Percentiles rank a stretch among this genome's conserved stretches.
These are phyloP conservation scores for Geosmithia flava DNA, from an alignment of 2,329 filamentous ascomycete species.

Conservation along the genomic window DNA sequence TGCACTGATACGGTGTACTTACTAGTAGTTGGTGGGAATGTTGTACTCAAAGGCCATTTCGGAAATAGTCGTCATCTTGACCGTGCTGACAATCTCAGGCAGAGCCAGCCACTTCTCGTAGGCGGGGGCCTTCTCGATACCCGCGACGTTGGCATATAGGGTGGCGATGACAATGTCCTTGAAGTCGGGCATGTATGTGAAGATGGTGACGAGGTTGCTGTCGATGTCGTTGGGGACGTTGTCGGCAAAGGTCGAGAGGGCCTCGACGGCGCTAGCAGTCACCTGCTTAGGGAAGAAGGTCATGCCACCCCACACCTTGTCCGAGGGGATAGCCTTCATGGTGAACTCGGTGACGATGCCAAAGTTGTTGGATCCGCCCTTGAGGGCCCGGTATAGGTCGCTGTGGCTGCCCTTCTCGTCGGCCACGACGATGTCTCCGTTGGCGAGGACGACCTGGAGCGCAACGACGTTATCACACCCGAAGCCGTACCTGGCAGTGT, in stretches of 20 bases:
- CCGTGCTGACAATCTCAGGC: background rate
- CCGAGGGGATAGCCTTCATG: conserved; percentile 1
- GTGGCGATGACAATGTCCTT: background rate
- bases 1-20: too few relatives aligned
- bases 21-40: background rate
- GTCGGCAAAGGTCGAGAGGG: background rate
- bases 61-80: background rate
- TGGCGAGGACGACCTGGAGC: conserved; percentile 34
- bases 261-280: background rate
- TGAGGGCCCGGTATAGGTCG: conserved; percentile 6
- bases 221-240: background rate
- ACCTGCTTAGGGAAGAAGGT: background rate
- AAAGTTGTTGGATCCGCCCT: conserved; percentile 8
- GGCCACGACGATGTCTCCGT: conserved; percentile 29
- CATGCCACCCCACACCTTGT: conserved; percentile 1
- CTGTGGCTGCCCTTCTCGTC: conserved; percentile 8
- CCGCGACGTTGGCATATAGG: background rate
- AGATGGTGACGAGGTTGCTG: background rate
- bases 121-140: background rate
- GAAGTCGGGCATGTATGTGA: background rate
- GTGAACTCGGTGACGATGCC: conserved; percentile 17
- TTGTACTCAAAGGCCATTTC: background rate
- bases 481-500: conserved; percentile 25
- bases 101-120: background rate
- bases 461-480: conserved; percentile 30